These are phyloP conservation scores for Hypsizygus ulmarius DNA, from an alignment of 1,284 basidiomycete genomes.

Conservation along the genomic window DNA sequence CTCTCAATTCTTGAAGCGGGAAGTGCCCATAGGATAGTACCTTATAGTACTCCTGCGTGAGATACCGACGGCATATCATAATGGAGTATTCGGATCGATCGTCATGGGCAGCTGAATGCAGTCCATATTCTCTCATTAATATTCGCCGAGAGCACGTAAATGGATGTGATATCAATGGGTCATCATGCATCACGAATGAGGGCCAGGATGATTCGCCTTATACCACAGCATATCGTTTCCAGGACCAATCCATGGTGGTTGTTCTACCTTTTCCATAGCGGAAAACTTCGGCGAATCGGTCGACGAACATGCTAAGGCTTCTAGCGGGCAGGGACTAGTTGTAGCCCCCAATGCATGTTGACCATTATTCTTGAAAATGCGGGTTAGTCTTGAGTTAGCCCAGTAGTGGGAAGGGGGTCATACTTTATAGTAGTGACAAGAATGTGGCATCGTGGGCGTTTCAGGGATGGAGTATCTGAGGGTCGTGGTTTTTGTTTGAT, in stretches of 20 bases:
- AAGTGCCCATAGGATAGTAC: no score
- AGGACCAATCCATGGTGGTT: slow-evolving; percentile 17
- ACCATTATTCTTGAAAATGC: slow-evolving; percentile 14
- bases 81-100: no score
- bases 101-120: no score
- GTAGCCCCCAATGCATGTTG: slow-evolving; percentile 12
- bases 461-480: slow-evolving; percentile 15
- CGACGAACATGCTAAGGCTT: slow-evolving; percentile 19
- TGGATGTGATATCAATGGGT: no score
- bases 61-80: no score
- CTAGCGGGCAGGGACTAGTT: slow-evolving; percentile 13
- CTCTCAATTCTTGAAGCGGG: no score
- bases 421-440: slow-evolving; percentile 24
- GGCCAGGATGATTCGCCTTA: slow-evolving; percentile 16
- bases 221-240: slow-evolving; percentile 18
- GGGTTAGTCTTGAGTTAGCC: neutral
- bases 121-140: no score
- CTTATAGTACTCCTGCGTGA: no score
- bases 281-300: slow-evolving; percentile 18
- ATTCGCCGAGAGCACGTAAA: no score
- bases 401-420: neutral
- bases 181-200: neutral
- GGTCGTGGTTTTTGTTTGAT: neutral
- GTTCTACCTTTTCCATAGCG: slow-evolving; percentile 17
- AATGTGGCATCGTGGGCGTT: slow-evolving; percentile 10